phyloP scores from a whole-genome alignment of 345 rosid genomes.

The Syzygium jambos region DNA sequence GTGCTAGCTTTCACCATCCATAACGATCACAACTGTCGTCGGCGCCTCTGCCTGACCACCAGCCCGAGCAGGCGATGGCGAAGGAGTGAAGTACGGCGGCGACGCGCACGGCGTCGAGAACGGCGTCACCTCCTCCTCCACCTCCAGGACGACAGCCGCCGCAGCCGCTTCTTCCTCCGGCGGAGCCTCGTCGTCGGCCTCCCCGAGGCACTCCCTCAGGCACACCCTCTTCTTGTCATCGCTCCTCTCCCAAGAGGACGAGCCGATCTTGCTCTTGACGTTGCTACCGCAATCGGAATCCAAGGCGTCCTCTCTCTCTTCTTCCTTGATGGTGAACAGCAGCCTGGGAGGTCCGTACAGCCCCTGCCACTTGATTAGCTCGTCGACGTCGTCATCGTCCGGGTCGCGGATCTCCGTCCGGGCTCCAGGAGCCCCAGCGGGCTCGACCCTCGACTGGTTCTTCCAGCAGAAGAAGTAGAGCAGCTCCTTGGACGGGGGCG shows the following conservation, averaged over 20 bases:
- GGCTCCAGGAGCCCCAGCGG: slow-evolving; percentile 14
- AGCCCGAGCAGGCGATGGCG: slow-evolving; percentile 46
- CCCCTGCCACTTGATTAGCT: slow-evolving; percentile 25
- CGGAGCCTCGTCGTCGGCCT: background rate
- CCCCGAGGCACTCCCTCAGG: slow-evolving; percentile 2
- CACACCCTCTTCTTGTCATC: slow-evolving; percentile 1
- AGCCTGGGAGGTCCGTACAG: slow-evolving; percentile 48
- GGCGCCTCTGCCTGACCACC: background rate
- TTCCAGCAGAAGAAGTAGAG: slow-evolving; percentile 72
- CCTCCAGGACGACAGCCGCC: background rate
- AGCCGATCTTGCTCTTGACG: background rate
- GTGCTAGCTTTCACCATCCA: background rate
- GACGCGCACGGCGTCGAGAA: slow-evolving; percentile 65
- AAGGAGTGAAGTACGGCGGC: slow-evolving; percentile 47
- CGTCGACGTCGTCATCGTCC: slow-evolving; percentile 14
- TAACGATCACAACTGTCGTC: background rate
- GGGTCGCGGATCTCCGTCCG: background rate
- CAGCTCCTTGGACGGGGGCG: slow-evolving; percentile 56
- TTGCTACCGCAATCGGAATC: background rate
- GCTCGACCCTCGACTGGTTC: slow-evolving; percentile 41
- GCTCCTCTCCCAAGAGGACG: background rate
- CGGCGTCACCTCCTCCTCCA: slow-evolving; percentile 32
- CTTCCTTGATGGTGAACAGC: slow-evolving; percentile 65
- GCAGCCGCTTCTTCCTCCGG: background rate
- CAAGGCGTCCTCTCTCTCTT: slow-evolving; percentile 35